Base-by-base conservation (phyloP, 148 eudicot genomes). In the Rhododendron mucronatum region DNA sequence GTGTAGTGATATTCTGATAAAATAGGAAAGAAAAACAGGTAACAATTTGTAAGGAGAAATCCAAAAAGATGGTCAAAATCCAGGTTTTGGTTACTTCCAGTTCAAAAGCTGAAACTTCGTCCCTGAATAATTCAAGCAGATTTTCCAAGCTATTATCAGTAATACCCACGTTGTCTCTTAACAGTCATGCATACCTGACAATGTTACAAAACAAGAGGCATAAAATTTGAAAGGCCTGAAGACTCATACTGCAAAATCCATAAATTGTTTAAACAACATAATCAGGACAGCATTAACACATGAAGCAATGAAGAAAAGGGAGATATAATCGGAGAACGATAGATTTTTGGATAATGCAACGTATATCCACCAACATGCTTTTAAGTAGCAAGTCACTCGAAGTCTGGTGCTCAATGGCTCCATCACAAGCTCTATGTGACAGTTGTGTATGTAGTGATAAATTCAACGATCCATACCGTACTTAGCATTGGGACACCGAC, bases 131-230 rank as follows among this genome's bases (percentile, higher is more conserved):
- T 35, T 85, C 78, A 35, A 95, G 89, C 50, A 94, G 93, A 20
- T 89, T 90, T 18, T 92, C 95, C 50, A 92, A 41, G 2, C 90
- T 89, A 93, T 74, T 88, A 13, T 87, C 92, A 1, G 85, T 85
- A 67, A 88, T 89, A 47, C 90, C 93, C 11, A 63, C 82, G 39
- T 89, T 89, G 83, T 93, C 96, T 81, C 97, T 91, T 67, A 16
- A 91, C 92, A 55, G 97, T 88, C 74, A 95, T 94, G 11, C 93
- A 92, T 75, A 94, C 98, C 98, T 94, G 91, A 28, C 86, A 39
- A 87, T 51, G 75, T 78, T 78, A 11, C 13, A 47, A 78, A 47
- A 15, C 33, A 78, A 53, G 35, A n/a, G 57, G 33, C 35, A 78
- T 39, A n/a, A n/a, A 78, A 4, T n/a, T 47, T 10, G 35, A 21